Percentiles rank a stretch among this genome's conserved stretches.
phyloP scores from a whole-genome alignment of 2,329 filamentous ascomycete species.

The Pseudocercospora ulei region DNA sequence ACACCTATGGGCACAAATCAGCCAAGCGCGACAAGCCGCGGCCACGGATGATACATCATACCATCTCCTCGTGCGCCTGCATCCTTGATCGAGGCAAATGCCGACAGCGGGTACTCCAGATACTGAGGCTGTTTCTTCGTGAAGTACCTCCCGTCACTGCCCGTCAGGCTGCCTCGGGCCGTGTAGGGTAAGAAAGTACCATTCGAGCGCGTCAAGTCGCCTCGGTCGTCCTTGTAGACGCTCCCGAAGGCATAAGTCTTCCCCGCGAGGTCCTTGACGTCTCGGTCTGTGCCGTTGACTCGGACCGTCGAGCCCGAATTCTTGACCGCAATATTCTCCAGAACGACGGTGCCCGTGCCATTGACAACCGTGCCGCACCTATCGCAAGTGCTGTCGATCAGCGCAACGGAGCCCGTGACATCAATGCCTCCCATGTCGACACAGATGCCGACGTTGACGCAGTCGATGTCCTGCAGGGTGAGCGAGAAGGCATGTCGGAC shows the following conservation, averaged over 20 bases:
- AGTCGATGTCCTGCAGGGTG: conserved; percentile 23
- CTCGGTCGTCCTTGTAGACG: conserved; percentile 20
- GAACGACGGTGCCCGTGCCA: conserved; percentile 18
- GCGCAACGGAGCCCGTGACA: conserved; percentile 24
- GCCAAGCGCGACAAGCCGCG: too few relatives aligned
- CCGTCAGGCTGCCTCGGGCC: conserved; percentile 19
- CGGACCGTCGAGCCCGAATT: conserved; percentile 22
- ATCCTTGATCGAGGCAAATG: conserved; percentile 43
- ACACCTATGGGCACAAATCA: conserved; percentile 29
- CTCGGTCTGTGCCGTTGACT: conserved; percentile 23
- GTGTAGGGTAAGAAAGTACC: conserved; percentile 21
- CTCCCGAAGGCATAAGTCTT: conserved; percentile 26
- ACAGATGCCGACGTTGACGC: conserved; percentile 27
- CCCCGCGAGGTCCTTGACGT: conserved; percentile 32
- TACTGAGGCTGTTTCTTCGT: conserved; percentile 40
- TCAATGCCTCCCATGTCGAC: conserved; percentile 23
- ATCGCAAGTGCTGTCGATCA: conserved; percentile 24
- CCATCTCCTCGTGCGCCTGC: conserved; percentile 32
- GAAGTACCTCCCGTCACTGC: conserved; percentile 35
- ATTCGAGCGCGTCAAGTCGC: conserved; percentile 9
- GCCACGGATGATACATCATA: conserved; percentile 8
- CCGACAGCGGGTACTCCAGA: conserved; percentile 35
- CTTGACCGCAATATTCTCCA: conserved; percentile 22
- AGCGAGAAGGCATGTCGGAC: conserved; percentile 24
- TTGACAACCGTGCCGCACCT: conserved; percentile 20